phyloP scores from a whole-genome alignment of 345 rosid species.

The Excoecaria agallocha region DNA sequence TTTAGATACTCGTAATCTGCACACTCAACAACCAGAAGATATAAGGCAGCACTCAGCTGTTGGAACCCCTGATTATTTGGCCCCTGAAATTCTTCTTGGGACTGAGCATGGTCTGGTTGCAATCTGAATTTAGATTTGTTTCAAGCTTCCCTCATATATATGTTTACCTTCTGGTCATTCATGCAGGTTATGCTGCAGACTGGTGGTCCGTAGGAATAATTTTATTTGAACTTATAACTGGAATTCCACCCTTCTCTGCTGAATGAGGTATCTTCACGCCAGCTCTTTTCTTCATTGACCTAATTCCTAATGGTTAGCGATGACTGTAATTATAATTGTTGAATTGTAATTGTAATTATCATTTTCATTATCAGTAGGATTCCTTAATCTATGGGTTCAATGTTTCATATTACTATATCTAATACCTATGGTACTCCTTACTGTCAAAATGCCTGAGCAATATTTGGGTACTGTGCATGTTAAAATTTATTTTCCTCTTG shows the following conservation, averaged over 20 bases:
- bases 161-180: slow-evolving; percentile 26
- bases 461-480: slow-evolving; percentile 2
- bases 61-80: slow-evolving; percentile 88
- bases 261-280: slow-evolving; percentile 49
- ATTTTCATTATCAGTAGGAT: not conserved
- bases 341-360: not conserved
- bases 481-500: slow-evolving; percentile 4
- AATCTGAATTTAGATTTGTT: slow-evolving; percentile 20
- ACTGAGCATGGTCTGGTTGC: slow-evolving; percentile 61
- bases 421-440: not conserved
- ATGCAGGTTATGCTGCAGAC: slow-evolving; percentile 73
- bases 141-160: slow-evolving; percentile 16
- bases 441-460: not conserved
- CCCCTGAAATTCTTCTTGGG: slow-evolving; percentile 93
- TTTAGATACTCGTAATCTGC: slow-evolving; percentile 36
- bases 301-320: not conserved
- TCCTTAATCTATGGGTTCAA: not conserved
- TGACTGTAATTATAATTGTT: not conserved
- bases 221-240: slow-evolving; percentile 70
- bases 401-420: not conserved
- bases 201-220: slow-evolving; percentile 96
- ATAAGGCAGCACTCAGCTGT: slow-evolving; percentile 58
- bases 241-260: slow-evolving; percentile 81
- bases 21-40: slow-evolving; percentile 42
- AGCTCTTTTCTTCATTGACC: slow-evolving; percentile 1